A percentile compares a stretch with the other conserved stretches of the same genome.
Evolutionary conservation across 2,329 filamentous ascomycete species (phyloP).

Genomic region (Calonectria fujianensis): DNA sequence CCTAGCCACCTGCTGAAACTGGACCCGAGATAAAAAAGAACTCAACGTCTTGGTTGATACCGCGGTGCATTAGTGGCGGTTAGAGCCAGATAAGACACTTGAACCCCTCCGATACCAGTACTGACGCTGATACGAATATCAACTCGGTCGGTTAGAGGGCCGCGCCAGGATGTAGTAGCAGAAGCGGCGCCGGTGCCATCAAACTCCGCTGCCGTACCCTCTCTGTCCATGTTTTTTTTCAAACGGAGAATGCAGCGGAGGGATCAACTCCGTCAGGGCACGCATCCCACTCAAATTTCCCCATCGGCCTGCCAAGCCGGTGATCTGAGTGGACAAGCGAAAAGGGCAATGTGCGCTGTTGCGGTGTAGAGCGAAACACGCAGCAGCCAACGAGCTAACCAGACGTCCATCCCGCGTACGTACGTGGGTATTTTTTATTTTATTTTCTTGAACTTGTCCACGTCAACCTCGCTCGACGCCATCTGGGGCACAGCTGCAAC

Average conservation of each 20-base stretch:
- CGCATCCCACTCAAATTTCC: conserved; percentile 30
- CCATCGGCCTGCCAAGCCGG: conserved; percentile 17
- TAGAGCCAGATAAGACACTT: conserved; percentile 34
- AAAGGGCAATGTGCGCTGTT: not conserved
- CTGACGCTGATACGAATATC: not conserved
- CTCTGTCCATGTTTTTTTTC: not conserved
- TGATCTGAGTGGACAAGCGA: conserved; percentile 9
- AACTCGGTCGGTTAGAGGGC: not conserved
- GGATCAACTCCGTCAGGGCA: conserved; percentile 3
- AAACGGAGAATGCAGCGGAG: conserved; percentile 10
- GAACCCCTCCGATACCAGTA: not conserved
- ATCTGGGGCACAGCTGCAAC: conserved; percentile 6
- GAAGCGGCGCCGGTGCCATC: conserved; percentile 21
- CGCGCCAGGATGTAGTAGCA: not conserved
- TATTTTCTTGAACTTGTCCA: not conserved
- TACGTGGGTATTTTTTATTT: conserved; percentile 1
- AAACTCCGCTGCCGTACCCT: conserved; percentile 4
- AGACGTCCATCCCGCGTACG: not conserved
- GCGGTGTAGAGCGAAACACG: conserved; percentile 26
- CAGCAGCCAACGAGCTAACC: not conserved
- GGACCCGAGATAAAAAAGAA: conserved; percentile 19
- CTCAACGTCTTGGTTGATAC: conserved; percentile 21
- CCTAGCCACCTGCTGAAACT: conserved; percentile 16
- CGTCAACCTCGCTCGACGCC: conserved; percentile 9
- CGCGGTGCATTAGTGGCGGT: conserved; percentile 25